A percentile compares a stretch with the other conserved stretches of the same genome.
phyloP scores from a whole-genome alignment of 441 rosid species.

The Capsella rubella region DNA sequence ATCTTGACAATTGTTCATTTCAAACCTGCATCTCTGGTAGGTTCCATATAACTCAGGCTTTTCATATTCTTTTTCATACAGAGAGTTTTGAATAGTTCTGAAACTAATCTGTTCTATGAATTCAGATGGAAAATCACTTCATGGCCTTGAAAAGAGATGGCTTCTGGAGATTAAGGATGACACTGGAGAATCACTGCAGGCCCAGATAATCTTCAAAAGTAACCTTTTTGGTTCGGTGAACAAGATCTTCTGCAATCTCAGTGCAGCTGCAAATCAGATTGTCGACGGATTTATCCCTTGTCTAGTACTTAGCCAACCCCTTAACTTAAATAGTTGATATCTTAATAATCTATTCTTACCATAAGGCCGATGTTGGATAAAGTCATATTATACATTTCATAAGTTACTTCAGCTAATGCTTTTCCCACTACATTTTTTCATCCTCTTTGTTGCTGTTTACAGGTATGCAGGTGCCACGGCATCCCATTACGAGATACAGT shows the following conservation, averaged over 20 bases:
- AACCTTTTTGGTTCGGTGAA: slow-evolving; percentile 66
- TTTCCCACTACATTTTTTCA: slow-evolving; percentile 17
- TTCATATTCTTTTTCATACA: slow-evolving; percentile 6
- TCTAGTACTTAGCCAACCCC: slow-evolving; percentile 52
- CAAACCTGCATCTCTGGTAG: slow-evolving; percentile 73
- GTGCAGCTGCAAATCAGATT: slow-evolving; percentile 55
- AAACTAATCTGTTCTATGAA: slow-evolving; percentile 31
- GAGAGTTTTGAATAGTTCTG: background rate
- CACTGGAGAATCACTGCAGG: slow-evolving; percentile 69
- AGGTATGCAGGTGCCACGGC: slow-evolving; percentile 92
- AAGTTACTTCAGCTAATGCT: slow-evolving; percentile 27
- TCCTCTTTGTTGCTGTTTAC: slow-evolving; percentile 39
- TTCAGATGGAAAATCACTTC: slow-evolving; percentile 67
- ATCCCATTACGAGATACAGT: slow-evolving; percentile 46
- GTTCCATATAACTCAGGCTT: slow-evolving; percentile 14
- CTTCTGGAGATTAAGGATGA: slow-evolving; percentile 79
- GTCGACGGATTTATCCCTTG: slow-evolving; percentile 67
- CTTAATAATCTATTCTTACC: slow-evolving; percentile 18
- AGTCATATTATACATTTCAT: slow-evolving; percentile 14
- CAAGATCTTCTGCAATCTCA: slow-evolving; percentile 73
- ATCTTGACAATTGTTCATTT: slow-evolving; percentile 87
- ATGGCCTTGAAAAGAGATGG: slow-evolving; percentile 80
- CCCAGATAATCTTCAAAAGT: slow-evolving; percentile 63
- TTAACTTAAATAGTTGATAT: slow-evolving; percentile 17
- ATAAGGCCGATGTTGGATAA: background rate